Base-by-base conservation (phyloP, 2,329 filamentous ascomycete genomes). In the Shiraia bambusicola region DNA sequence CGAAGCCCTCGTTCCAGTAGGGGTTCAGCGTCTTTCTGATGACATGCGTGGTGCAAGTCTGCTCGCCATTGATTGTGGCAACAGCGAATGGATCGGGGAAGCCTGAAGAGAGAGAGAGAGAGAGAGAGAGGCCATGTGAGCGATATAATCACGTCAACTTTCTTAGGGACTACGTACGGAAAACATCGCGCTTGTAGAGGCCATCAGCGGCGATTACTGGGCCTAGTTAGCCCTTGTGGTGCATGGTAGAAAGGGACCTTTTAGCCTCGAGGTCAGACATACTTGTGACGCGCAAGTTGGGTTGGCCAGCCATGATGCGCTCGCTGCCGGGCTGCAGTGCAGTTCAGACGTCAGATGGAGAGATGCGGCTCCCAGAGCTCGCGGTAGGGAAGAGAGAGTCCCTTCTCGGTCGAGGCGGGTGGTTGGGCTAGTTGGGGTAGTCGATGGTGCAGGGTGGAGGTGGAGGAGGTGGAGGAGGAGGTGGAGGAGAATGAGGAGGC, bases 1-100 rank as follows among this genome's bases (percentile, higher is more conserved):
- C 93, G 75, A 98, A 98, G 66, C 84, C 90, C 76, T 98, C 93
- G 72, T 98, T 98, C 93, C 93, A 98, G 71, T 98, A 98, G n/a
- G 93, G 93, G 71, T 96, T 97, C 71, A 98, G 76, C 9, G 93
- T 97, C 73, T 93, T 87, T 74, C 96, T 97, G 70, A 93, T 95
- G 57, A 97, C 93, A 27, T 86, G 86, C 9, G 93, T 98, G n/a
- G 93, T 97, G 72, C 91, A 89, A 44, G 93, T 98, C 76, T 98
- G 93, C 73, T 98, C 93, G 69, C 93, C 93, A 72, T 91, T 92
- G 72, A 97, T 84, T 44, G 93, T 98, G 58, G 91, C 92, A 54
- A 98, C 93, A 32, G 93, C 92, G 69, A 98, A 98, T 16, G 93
- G 93, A 71, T 98, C 93, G 45, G 93, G 93, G 58, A 97, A 95